phyloP scores from a whole-genome alignment of 345 rosid species.

The Camelina hispida region DNA sequence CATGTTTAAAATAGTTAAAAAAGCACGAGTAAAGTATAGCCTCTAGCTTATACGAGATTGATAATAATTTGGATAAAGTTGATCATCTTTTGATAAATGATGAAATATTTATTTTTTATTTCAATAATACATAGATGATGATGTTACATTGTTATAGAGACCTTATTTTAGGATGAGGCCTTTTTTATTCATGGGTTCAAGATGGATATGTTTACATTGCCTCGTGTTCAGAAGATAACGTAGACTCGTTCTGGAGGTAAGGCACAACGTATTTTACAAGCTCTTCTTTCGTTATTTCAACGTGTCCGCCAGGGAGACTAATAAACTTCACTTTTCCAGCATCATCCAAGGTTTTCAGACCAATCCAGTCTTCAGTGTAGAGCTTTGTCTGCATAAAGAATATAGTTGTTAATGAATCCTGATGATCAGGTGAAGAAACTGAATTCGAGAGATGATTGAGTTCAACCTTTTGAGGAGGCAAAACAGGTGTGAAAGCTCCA shows the following conservation, averaged over 20 bases:
- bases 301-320: conserved; percentile 71
- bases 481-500: conserved; percentile 68
- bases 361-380: conserved; percentile 91
- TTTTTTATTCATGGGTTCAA: neutral
- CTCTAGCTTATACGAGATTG: neutral
- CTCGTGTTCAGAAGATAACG: neutral
- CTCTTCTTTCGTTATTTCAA: conserved; percentile 57
- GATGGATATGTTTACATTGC: neutral
- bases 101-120: neutral
- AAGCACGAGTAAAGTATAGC: too few species aligned
- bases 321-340: conserved; percentile 72
- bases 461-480: conserved; percentile 59
- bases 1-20: too few species aligned
- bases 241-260: conserved; percentile 44
- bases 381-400: conserved; percentile 67
- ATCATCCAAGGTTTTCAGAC: conserved; percentile 65
- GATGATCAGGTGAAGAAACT: neutral
- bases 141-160: neutral
- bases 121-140: too few species aligned
- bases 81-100: neutral
- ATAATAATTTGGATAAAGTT: neutral
- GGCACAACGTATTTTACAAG: conserved; percentile 66
- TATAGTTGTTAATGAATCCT: neutral
- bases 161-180: neutral
- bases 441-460: neutral